phyloP scores from a whole-genome alignment of 208 protist genomes.

The Trypanosoma boissoni region DNA sequence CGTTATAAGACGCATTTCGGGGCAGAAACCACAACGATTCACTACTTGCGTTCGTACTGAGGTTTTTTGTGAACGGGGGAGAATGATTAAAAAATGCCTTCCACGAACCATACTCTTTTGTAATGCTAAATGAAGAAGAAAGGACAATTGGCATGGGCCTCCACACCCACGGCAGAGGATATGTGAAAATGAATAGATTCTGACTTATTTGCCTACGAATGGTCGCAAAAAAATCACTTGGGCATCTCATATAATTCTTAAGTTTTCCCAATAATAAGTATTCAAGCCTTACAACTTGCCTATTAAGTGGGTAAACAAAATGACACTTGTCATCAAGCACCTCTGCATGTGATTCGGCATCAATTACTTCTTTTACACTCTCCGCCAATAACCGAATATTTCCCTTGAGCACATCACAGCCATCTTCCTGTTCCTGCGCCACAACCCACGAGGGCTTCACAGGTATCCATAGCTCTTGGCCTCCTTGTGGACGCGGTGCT shows the following conservation, averaged over 20 bases:
- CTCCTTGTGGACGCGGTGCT: too few relatives aligned
- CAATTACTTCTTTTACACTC: background rate
- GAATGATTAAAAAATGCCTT: background rate
- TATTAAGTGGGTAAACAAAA: slow-evolving; percentile 16
- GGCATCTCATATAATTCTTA: background rate
- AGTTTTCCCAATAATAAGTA: background rate
- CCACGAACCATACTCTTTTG: slow-evolving; percentile 12
- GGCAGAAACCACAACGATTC: background rate
- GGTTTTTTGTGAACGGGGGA: background rate
- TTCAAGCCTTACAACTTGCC: background rate
- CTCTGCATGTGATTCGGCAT: background rate
- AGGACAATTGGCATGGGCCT: slow-evolving; percentile 7
- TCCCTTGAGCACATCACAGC: background rate
- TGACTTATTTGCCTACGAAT: background rate
- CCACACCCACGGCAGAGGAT: slow-evolving; percentile 1
- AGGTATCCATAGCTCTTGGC: too few relatives aligned
- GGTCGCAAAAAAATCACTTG: background rate
- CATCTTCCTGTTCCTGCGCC: background rate
- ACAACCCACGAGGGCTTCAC: background rate
- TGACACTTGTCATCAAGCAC: slow-evolving; percentile 2
- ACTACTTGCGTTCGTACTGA: background rate
- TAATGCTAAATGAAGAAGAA: slow-evolving; percentile 5
- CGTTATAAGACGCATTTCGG: background rate
- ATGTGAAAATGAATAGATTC: background rate
- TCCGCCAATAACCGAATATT: background rate